Base-by-base conservation (phyloP, 1,284 basidiomycete genomes). In the Cutaneotrichosporon mucoides region DNA sequence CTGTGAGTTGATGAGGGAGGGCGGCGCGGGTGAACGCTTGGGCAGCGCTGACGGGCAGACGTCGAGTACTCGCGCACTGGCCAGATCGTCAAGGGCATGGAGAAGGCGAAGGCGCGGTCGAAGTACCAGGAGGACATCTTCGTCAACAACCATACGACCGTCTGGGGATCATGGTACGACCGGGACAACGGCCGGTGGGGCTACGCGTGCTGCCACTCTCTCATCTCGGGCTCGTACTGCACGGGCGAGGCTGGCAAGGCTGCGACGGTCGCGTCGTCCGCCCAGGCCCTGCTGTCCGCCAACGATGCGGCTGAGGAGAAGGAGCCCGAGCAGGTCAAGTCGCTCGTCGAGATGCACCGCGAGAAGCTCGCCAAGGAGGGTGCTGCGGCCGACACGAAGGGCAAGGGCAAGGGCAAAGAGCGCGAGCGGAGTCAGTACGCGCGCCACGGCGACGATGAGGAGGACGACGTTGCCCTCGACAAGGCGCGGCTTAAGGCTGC, bases 161-260 rank as follows among this genome's bases (percentile, higher is more conserved):
- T 98, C 7, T 99, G 94, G 94, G 96, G 96, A 35, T 98, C 95
- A 38, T 99, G 87, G 87, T 98, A 90, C 77, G 87, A 91, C 69
- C 66, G 82, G 10, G 81, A 84, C 6, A 81, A 83, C 1, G 85
- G 86, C 9, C 76, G 81, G 59, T 99, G 96, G 96, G 96, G 96
- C 49, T 99, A 89, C 76, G 87, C 84, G 36, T 99, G 96, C 78
- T 99, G 96, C 73, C 93, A 96, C 74, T 93, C 91, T 9, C 82
- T 73, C 59, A 62, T 94, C 49, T 88, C 92, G 70, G 82, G 90
- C 50, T 94, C 92, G 8, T 99, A 99, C 75, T 99, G 95, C 75
- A 88, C 94, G 36, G 94, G 94, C 1, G 75, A 85, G 73, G 92
- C 88, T 8, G 94, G 91, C 59, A 96, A 90, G 63, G 84, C 86